A percentile compares a stretch with the other conserved stretches of the same genome.
Conservation (phyloP, 371 early-diverging fungal genomes). For the Ecytonucleospora hepatopenaei region DNA sequence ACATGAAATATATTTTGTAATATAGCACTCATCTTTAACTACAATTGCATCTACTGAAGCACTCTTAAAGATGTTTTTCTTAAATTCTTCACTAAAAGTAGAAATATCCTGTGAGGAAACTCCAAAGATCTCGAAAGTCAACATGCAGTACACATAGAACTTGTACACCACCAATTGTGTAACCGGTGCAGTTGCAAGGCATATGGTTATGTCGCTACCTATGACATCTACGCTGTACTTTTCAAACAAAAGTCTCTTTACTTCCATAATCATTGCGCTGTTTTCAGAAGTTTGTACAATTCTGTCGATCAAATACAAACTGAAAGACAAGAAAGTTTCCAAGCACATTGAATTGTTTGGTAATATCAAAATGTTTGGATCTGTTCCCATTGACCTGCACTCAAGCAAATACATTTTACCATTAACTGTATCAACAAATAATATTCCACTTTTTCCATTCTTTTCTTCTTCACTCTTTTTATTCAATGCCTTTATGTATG, state of each 20-base stretch:
- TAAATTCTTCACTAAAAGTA: too few relatives aligned
- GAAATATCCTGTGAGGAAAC: too few relatives aligned
- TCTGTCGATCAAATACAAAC: background rate
- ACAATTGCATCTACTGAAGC: too few relatives aligned
- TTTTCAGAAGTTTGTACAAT: background rate
- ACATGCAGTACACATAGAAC: background rate
- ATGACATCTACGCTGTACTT: background rate
- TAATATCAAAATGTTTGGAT: background rate
- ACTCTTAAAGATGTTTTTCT: too few relatives aligned
- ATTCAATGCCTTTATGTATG: background rate
- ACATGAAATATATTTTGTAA: too few relatives aligned
- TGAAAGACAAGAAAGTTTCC: background rate
- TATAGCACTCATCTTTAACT: too few relatives aligned
- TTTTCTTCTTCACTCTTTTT: background rate
- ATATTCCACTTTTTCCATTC: background rate
- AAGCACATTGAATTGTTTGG: background rate
- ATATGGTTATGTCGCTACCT: background rate
- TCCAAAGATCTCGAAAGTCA: background rate
- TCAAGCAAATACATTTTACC: background rate
- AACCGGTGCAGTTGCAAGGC: background rate
- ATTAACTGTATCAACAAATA: background rate
- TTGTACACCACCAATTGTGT: background rate
- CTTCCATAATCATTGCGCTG: background rate
- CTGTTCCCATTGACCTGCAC: background rate
- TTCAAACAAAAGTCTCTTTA: background rate